These are phyloP conservation scores for Jatropha multifida DNA, from an alignment of 441 rosid genomes.

Conservation along the genomic window DNA sequence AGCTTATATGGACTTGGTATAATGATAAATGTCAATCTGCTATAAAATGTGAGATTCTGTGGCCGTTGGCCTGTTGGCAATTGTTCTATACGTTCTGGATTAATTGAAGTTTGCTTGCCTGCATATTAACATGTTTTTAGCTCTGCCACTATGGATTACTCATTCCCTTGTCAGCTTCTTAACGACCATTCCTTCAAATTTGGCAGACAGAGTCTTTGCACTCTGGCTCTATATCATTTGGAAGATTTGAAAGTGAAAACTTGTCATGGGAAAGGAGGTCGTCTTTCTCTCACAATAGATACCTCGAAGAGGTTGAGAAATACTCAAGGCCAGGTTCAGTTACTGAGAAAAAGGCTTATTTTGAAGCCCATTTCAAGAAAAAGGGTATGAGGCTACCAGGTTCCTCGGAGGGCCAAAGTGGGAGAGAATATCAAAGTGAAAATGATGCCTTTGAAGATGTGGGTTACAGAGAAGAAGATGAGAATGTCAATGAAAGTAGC, in stretches of 20 bases:
- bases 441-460: constrained; percentile 27
- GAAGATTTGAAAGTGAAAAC: constrained; percentile 76
- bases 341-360: constrained; percentile 67
- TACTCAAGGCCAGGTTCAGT: constrained; percentile 85
- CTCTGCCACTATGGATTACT: not conserved
- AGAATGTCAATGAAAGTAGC: constrained; percentile 28
- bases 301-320: constrained; percentile 89
- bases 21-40: too few species aligned
- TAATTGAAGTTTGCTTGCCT: not conserved
- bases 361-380: constrained; percentile 86
- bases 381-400: constrained; percentile 49
- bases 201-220: constrained; percentile 59
- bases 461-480: constrained; percentile 29
- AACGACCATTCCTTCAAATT: constrained; percentile 16
- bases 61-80: not conserved
- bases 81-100: not conserved
- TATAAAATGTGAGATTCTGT: not conserved
- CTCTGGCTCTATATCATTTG: constrained; percentile 87
- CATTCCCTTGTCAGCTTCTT: constrained; percentile 8
- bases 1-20: not conserved
- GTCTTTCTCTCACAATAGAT: constrained; percentile 75
- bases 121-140: not conserved
- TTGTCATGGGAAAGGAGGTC: constrained; percentile 84
- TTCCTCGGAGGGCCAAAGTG: constrained; percentile 40
- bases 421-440: constrained; percentile 31